Evolutionary conservation across 495 filamentous ascomycete genomes (phyloP).

Genomic region (Talaromyces stipitatus): DNA sequence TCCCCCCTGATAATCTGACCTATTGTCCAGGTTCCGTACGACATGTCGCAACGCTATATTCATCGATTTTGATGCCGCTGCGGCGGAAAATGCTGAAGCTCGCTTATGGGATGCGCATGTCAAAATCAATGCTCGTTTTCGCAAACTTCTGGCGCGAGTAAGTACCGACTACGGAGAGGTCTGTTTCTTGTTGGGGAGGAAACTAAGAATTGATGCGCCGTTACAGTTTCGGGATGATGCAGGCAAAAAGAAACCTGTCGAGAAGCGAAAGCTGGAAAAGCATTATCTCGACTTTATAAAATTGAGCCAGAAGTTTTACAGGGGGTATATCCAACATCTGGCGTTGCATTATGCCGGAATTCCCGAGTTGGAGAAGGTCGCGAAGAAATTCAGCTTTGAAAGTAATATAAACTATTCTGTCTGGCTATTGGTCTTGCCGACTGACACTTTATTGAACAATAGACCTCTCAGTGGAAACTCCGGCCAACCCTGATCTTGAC

Average conservation of each 20-base stretch:
- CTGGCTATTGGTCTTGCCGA: background rate
- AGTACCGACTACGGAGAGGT: slow-evolving; percentile 12
- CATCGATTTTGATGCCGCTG: slow-evolving; percentile 63
- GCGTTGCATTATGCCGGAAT: slow-evolving; percentile 65
- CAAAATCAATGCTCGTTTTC: slow-evolving; percentile 68
- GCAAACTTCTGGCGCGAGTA: slow-evolving; percentile 51
- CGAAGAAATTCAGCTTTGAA: slow-evolving; percentile 57
- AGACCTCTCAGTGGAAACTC: slow-evolving; percentile 31
- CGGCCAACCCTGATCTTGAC: slow-evolving; percentile 34
- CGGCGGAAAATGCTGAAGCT: slow-evolving; percentile 52
- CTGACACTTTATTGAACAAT: slow-evolving; percentile 10
- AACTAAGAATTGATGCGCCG: background rate
- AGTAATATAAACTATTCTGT: slow-evolving; percentile 23
- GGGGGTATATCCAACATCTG: slow-evolving; percentile 71
- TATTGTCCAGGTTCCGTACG: slow-evolving; percentile 52
- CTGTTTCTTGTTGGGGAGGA: background rate
- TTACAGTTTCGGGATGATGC: slow-evolving; percentile 44
- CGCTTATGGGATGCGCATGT: slow-evolving; percentile 74
- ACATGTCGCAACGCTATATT: slow-evolving; percentile 66
- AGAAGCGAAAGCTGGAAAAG: slow-evolving; percentile 71
- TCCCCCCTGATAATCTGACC: slow-evolving; percentile 4
- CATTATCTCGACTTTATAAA: slow-evolving; percentile 79
- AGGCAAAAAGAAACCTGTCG: slow-evolving; percentile 58
- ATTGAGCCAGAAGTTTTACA: slow-evolving; percentile 78
- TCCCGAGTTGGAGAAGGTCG: slow-evolving; percentile 62